Base-by-base conservation (phyloP, 1,284 basidiomycete species). In the Pterulicium gracile region DNA sequence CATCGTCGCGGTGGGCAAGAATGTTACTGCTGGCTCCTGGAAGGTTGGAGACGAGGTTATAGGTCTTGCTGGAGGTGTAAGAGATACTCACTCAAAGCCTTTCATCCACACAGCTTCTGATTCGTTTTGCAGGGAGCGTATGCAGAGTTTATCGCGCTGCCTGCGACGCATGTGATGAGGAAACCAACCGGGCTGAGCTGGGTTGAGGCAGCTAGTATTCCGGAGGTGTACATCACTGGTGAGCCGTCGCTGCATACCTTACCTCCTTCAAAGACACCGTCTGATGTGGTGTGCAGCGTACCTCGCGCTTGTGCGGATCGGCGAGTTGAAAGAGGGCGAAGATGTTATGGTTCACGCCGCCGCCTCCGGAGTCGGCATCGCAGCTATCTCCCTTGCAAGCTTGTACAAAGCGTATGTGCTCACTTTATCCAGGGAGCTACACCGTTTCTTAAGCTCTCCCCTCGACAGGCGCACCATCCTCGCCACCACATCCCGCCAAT, bases 51-150 rank as follows among this genome's bases (percentile, higher is more conserved):
- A 96, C 53, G 85, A 90, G 60, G 94, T 97, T 1, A 77, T 93
- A 51, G 94, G 93, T 12, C 74, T 98, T 3, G 70, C 79, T 0
- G 72, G 68, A 24, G 83, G 81, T 4, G 81, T 82, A 55, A 56
- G 76, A 4, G 19, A 20, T 24, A 32, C 19, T 36, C 24, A 24
- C 32, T 27, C 15, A 45, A n/a, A 21, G 17, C 34, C 15, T 46
- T 24, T 42, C 24, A 19, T 35, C n/a, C n/a, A n/a, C n/a, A n/a
- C n/a, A n/a, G n/a, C n/a, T n/a, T n/a, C n/a, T n/a, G n/a, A n/a
- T n/a, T n/a, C n/a, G n/a, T n/a, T n/a, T n/a, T n/a, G n/a, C n/a
- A 92, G 88, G 93, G 93, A 17, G 89, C 91, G 20, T 95, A 96
- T 58, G 91, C 92, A 36, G 90, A 97, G 62, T 96, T 84, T 64